Evolutionary conservation across 805 yeast genomes (phyloP), one percentile per base, ranked within the genome.

Genomic region (Kodamaea fukazawae): DNA sequence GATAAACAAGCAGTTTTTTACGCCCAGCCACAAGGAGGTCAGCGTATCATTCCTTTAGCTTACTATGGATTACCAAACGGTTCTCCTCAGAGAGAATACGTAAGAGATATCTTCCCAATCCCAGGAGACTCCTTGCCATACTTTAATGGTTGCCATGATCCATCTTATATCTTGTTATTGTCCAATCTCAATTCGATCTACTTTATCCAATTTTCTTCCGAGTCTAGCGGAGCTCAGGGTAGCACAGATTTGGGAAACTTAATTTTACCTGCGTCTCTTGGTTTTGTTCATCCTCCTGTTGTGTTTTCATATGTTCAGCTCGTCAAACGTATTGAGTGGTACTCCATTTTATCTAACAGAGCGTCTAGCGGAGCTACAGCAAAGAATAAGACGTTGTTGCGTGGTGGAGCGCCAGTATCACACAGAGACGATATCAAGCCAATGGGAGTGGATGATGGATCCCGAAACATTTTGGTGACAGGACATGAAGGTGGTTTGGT

Each of bases 401-500:
- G 71, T 40, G 99, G 99, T 35, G 99, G 99, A 4, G 76, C 81
- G 2, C 84, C 96, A 64, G 71, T 76, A 32, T 54, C 38, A 42
- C 42, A 53, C 29, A 42, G 45, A n/a, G 47, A 37, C 10, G 36
- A 47, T 8, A 57, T 63, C 9, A 55, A 47, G 25, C 50, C 70
- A 2, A 38, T 69, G 18, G 73, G 73, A 0, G 38, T 46, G 18
- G 62, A 59, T 32, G 71, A 67, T 7, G 53, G 82, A 3, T 76
- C 76, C 9, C 66, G 66, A 8, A 60, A 53, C 38, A 55, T 69
- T n/a, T 43, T 90, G 30, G 80, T 88, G 1, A 81, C 96, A 0
- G 98, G 97, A 0, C 96, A 93, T 55, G 76, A 81, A 26, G 83
- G 83, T 57, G 98, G 97, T 0, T 75, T 82, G 26, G 78, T 93